Evolutionary conservation across 495 filamentous ascomycete species (phyloP), one percentile per base, ranked within the genome.

Genomic region (Aspergillus cavernicola): DNA sequence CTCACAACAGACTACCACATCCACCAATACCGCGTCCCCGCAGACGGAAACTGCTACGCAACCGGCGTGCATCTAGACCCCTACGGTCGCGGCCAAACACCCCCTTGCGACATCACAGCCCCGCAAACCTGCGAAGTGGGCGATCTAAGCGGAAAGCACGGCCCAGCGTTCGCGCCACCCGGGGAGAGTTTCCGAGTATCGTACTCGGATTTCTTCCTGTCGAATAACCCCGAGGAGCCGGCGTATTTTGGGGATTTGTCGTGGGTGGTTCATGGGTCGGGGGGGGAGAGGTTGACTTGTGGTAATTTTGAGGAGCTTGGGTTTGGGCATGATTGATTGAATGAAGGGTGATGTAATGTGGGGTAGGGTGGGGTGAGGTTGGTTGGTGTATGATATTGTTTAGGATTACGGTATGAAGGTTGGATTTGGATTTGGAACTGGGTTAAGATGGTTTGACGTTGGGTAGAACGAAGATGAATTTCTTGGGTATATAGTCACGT

Each of bases 81-180:
- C 0, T 84, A 80, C 64, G 67, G 75, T 39, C 83, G 87, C 52
- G 83, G 83, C 49, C 82, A 91, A 65, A 64, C 64, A 13, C 75
- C 84, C 33, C 56, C 78, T 7, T 96, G 91, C 70, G 75, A 92
- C 69, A 36, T 70, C 8, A 66, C 63, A 9, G 61, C 71, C 23
- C 86, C 88, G 7, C 61, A 81, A 55, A 86, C 83, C 0, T 96
- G 91, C 74, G 83, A 95, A 67, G 82, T 88, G 22, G 91, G 91
- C 54, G 91, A 96, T 69, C 70, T 95, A 45, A 78, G 81, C 57
- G 91, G 91, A 61, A 96, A 95, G 76, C 79, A 90, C 61, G 88
- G 86, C 47, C 76, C 74, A 37, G 83, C 92, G 63, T 76, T 67
- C 31, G 68, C 56, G 20, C 74, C 74, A 5, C 20, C 35, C 22